Evolutionary conservation across 129 eudicot species (phyloP), one percentile per base, ranked within the genome.

Genomic region (Oenanthe sinensis): DNA sequence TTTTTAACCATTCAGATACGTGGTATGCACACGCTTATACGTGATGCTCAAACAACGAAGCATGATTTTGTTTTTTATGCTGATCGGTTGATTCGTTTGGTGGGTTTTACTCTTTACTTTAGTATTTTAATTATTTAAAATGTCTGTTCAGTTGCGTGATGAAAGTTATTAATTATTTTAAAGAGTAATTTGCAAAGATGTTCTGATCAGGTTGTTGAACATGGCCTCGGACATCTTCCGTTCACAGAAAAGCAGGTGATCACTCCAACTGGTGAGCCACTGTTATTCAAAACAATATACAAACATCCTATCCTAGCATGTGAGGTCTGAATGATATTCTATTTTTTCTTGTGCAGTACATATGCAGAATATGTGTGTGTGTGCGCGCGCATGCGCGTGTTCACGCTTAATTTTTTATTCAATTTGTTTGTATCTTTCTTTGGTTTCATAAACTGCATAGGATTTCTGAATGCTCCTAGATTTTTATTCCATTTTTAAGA

Each of bases 21-120:
- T 82, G 98, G 98, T 71, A 94, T 94, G 97, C 98, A 94, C 80
- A 94, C 98, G 77, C 86, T 94, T 79, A 91, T 94, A 87, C 93
- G 98, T 69, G 97, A 94, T 82, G 81, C 68, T 77, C 96, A 91
- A 15, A 91, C 90, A 79, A 91, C 97, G 78, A 91, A 91, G 82
- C 98, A 94, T 85, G 98, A 94, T 85, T 94, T 94, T 85, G 90
- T 94, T 55, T 94, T 94, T 80, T 94, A 94, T 79, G 91, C 98
- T 4, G 98, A 94, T 83, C 92, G 98, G 70, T 90, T 94, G 52
- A 94, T 91, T 80, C 91, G 98, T 82, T 78, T 93, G 97, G 98
- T 93, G 86, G 14, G 42, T 77, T 14, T 14, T 33, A 43, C 52
- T 22, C 11, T 22, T n/a, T 22, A 10, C 2, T 71, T 52, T 17